phyloP scores from a whole-genome alignment of 257 asterid genomes.

The Ophiorrhiza pumila region DNA sequence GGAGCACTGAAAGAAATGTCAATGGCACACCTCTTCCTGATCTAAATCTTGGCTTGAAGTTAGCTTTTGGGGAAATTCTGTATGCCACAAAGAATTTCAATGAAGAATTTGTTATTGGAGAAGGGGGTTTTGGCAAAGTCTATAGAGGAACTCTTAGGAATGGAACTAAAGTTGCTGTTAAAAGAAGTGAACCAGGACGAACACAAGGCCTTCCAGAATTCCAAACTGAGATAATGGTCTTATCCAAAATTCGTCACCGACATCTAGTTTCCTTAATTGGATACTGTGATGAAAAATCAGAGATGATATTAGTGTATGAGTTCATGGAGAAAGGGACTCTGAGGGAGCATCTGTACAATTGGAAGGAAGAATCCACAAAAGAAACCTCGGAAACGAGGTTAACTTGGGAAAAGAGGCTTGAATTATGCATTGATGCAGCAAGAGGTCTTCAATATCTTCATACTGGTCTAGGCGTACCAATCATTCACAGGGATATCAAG shows the following conservation, averaged over 20 bases:
- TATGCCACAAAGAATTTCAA: conserved; percentile 44
- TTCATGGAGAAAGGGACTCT: conserved; percentile 63
- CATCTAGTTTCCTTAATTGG: conserved; percentile 66
- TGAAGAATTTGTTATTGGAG: conserved; percentile 37
- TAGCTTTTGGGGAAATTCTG: conserved; percentile 34
- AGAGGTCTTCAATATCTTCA: conserved; percentile 55
- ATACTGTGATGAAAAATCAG: conserved; percentile 47
- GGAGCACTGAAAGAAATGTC: conserved; percentile 24
- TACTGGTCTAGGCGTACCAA: conserved; percentile 33
- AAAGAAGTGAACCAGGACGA: conserved; percentile 53
- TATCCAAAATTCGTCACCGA: conserved; percentile 52
- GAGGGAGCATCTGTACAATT: conserved; percentile 47
- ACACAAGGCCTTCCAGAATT: conserved; percentile 56
- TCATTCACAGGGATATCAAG: conserved; percentile 62
- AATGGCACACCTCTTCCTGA: conserved; percentile 29
- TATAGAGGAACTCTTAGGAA: conserved; percentile 43
- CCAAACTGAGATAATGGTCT: conserved; percentile 47
- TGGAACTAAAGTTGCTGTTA: conserved; percentile 57
- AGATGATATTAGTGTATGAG: conserved; percentile 60
- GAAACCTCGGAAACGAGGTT: conserved; percentile 10
- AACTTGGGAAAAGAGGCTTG: conserved; percentile 52
- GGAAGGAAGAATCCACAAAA: conserved; percentile 6
- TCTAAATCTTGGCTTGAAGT: conserved; percentile 47
- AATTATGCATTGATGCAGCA: conserved; percentile 53
- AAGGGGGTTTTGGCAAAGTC: conserved; percentile 70